Evolutionary conservation across 352 stramenopile genomes (phyloP).

Genomic region (Globisporangium abappressorium): DNA sequence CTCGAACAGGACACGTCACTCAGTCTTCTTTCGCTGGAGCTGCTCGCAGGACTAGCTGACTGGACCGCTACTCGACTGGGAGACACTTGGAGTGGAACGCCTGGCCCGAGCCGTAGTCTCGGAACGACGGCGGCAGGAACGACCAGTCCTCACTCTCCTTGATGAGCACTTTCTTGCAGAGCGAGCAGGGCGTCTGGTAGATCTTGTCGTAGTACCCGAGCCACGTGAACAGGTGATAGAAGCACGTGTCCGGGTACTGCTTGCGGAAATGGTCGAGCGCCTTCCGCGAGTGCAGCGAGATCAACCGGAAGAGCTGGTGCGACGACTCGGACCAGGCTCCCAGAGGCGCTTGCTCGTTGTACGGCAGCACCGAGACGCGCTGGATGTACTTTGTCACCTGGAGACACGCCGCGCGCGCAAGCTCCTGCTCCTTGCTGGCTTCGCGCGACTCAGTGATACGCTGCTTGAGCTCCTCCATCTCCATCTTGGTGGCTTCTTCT

Average conservation of each 20-base stretch:
- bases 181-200: conserved; percentile 82
- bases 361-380: conserved; percentile 74
- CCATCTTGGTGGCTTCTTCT: conserved; percentile 84
- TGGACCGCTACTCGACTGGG: conserved; percentile 34
- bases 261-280: conserved; percentile 81
- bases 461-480: conserved; percentile 85
- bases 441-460: conserved; percentile 77
- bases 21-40: background rate
- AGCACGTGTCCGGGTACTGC: conserved; percentile 82
- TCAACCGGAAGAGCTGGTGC: conserved; percentile 76
- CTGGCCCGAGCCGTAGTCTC: conserved; percentile 78
- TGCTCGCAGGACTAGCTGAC: background rate
- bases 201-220: conserved; percentile 87
- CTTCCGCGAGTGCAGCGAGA: conserved; percentile 74
- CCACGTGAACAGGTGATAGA: conserved; percentile 87
- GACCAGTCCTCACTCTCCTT: conserved; percentile 81
- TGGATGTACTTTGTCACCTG: conserved; percentile 88
- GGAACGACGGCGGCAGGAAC: conserved; percentile 82
- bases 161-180: conserved; percentile 82
- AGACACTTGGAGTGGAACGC: conserved; percentile 85
- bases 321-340: conserved; percentile 81
- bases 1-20: background rate
- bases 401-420: conserved; percentile 57
- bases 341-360: conserved; percentile 72
- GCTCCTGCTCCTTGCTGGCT: conserved; percentile 78